Evolutionary conservation across 2,329 filamentous ascomycete species (phyloP).

Genomic region (Microcyclospora tardicrescens): DNA sequence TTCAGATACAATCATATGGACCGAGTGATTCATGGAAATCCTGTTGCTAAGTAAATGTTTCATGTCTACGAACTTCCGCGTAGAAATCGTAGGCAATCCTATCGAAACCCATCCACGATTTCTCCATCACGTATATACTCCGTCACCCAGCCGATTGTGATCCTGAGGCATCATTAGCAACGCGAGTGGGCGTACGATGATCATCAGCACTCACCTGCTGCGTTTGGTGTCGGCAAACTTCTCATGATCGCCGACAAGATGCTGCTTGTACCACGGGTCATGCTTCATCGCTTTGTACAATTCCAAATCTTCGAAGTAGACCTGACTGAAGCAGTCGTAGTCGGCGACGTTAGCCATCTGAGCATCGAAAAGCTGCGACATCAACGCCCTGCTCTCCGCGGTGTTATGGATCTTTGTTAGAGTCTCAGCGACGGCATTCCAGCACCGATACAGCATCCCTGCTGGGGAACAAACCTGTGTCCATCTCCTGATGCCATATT

Average conservation of each 20-base stretch:
- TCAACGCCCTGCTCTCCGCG: slow-evolving; percentile 24
- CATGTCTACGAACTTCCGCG: too few species aligned
- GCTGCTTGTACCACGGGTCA: slow-evolving; percentile 37
- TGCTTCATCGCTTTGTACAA: slow-evolving; percentile 37
- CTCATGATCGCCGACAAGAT: slow-evolving; percentile 34
- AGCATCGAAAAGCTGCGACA: slow-evolving; percentile 31
- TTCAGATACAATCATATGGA: too few species aligned
- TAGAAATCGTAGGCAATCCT: too few species aligned
- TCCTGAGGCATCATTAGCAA: slow-evolving; percentile 17
- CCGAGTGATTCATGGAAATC: too few species aligned
- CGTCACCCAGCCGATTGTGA: slow-evolving; percentile 37
- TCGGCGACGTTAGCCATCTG: slow-evolving; percentile 39
- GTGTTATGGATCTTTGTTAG: slow-evolving; percentile 37
- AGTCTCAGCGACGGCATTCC: too few species aligned
- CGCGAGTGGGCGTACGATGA: too few species aligned
- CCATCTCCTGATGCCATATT: too few species aligned
- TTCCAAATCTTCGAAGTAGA: slow-evolving; percentile 33
- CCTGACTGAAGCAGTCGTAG: slow-evolving; percentile 39
- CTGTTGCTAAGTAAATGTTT: too few species aligned
- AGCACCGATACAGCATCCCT: too few species aligned
- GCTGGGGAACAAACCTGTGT: too few species aligned
- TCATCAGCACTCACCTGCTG: slow-evolving; percentile 27
- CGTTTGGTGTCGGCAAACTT: slow-evolving; percentile 38
- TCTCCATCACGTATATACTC: slow-evolving; percentile 30
- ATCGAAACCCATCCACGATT: slow-evolving; percentile 4